Evolutionary conservation across 106 monocot species (phyloP).

Genomic region (Phalaenopsis aphrodite): DNA sequence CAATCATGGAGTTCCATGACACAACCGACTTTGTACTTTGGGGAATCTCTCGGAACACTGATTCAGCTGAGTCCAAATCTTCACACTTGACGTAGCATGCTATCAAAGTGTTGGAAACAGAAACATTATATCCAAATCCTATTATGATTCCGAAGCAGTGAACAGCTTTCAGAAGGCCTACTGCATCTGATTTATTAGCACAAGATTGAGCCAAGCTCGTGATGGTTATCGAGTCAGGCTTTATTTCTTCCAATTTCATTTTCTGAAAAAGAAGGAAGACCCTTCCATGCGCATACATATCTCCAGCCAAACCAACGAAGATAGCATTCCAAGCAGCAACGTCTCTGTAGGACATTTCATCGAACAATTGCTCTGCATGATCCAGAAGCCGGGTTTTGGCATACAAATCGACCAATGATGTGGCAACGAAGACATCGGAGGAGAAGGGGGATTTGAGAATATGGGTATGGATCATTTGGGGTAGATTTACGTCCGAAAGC

Average conservation of each 20-base stretch:
- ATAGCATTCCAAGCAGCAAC: conserved; percentile 27
- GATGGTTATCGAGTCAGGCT: conserved; percentile 25
- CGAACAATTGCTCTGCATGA: conserved; percentile 16
- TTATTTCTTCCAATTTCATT: conserved; percentile 17
- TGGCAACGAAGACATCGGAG: conserved; percentile 26
- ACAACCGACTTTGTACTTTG: conserved; percentile 12
- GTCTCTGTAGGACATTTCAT: conserved; percentile 25
- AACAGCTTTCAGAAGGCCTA: conserved; percentile 3
- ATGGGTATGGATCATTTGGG: conserved; percentile 14
- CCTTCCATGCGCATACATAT: conserved; percentile 9
- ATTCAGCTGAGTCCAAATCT: conserved; percentile 22
- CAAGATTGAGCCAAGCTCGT: conserved; percentile 18
- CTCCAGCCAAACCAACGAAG: conserved; percentile 14
- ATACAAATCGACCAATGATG: conserved; percentile 20
- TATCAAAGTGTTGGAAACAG: conserved; percentile 27
- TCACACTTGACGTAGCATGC: conserved; percentile 31
- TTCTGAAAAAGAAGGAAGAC: conserved; percentile 11
- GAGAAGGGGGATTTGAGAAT: conserved; percentile 29
- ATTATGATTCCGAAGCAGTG: conserved; percentile 22
- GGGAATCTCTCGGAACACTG: conserved; percentile 22
- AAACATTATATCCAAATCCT: conserved; percentile 18
- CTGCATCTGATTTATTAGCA: neutral
- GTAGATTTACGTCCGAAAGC: neutral
- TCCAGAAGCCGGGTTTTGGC: conserved; percentile 8
- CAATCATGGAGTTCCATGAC: conserved; percentile 40